Conservation (phyloP, 163 green algal species). For the Coccomyxa subellipsoidea region DNA sequence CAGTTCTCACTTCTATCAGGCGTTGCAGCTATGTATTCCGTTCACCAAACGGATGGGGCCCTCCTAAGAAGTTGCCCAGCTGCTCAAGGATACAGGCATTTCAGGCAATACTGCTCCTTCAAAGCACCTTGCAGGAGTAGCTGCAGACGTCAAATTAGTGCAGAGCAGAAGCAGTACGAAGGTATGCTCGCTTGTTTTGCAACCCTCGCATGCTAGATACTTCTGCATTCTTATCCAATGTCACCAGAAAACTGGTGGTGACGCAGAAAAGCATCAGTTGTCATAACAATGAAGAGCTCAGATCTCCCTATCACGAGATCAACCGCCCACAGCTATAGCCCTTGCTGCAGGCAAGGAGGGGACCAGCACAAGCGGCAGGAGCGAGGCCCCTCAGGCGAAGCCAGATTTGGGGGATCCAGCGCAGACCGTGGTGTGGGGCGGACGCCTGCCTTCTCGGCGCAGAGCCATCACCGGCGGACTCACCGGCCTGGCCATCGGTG, state of each 20-base stretch:
- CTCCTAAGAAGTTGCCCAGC: neutral
- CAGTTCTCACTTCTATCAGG: no score
- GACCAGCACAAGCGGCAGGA: neutral
- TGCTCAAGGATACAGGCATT: neutral
- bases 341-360: neutral
- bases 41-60: neutral
- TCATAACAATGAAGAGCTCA: no score
- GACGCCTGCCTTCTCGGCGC: conserved; percentile 36
- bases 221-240: no score
- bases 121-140: neutral
- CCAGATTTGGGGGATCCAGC: conserved; percentile 10
- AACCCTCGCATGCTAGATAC: no score
- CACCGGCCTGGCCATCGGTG: conserved; percentile 37
- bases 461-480: conserved; percentile 31
- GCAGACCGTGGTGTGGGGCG: conserved; percentile 43
- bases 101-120: neutral
- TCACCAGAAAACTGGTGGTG: no score
- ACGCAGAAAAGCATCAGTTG: no score
- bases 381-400: neutral
- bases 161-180: neutral
- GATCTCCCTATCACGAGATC: no score
- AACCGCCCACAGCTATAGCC: no score
- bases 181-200: neutral
- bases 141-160: neutral
- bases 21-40: no score